Evolutionary conservation across 148 eudicot genomes (phyloP).

Genomic region (Polygonum maritimum): DNA sequence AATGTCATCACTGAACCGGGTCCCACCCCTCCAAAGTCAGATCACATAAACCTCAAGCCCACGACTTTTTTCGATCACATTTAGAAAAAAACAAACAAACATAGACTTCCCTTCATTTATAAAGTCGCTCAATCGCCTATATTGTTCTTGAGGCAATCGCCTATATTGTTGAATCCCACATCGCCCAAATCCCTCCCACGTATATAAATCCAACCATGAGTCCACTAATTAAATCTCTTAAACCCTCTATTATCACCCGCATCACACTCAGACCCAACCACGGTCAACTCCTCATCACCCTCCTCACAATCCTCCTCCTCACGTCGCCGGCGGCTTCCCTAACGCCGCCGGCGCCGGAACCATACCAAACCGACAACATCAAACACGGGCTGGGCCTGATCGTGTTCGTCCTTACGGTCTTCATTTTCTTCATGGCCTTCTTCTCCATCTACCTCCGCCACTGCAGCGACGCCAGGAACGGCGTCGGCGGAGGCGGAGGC

Average conservation of each 20-base stretch:
- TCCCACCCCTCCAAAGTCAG: not conserved
- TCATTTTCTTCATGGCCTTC: slow-evolving; percentile 54
- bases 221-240: not conserved
- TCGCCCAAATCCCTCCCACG: not conserved
- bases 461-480: slow-evolving; percentile 8
- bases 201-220: not conserved
- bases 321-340: slow-evolving; percentile 9
- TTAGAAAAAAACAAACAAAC: not conserved
- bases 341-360: not conserved
- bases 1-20: not conserved
- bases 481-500: not conserved
- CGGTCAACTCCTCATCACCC: not conserved
- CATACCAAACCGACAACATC: slow-evolving; percentile 14
- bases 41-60: not conserved
- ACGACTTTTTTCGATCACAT: not conserved
- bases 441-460: slow-evolving; percentile 67
- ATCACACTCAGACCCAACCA: not conserved
- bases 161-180: not conserved
- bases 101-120: not conserved
- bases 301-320: slow-evolving; percentile 12
- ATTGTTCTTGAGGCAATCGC: too few relatives aligned
- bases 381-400: slow-evolving; percentile 43
- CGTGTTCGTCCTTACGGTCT: slow-evolving; percentile 37
- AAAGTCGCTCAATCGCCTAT: not conserved
- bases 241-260: not conserved